Percentiles rank a stretch among this genome's conserved stretches.
phyloP scores from a whole-genome alignment of 1,284 basidiomycete species.

The Heterobasidion parviporum region DNA sequence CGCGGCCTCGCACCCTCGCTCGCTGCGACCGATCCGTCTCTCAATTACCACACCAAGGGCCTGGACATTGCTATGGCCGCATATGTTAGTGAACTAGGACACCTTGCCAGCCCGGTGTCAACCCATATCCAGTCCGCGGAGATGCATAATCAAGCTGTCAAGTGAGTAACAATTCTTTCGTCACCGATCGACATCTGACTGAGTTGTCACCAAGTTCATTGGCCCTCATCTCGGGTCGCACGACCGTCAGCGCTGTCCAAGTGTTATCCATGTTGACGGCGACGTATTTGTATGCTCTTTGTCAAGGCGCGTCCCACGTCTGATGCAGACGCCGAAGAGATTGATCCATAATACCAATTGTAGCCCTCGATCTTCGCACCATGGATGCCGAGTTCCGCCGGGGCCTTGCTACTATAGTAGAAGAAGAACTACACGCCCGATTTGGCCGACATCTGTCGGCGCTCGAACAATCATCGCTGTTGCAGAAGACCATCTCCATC shows the following conservation, averaged over 20 bases:
- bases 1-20: slow-evolving; percentile 75
- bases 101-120: slow-evolving; percentile 76
- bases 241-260: slow-evolving; percentile 69
- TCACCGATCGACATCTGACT: neutral
- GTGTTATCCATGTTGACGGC: slow-evolving; percentile 68
- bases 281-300: slow-evolving; percentile 69
- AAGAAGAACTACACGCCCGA: slow-evolving; percentile 38
- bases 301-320: slow-evolving; percentile 42
- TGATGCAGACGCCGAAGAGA: neutral
- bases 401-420: slow-evolving; percentile 39
- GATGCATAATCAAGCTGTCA: slow-evolving; percentile 84
- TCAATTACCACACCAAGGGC: slow-evolving; percentile 82
- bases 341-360: neutral
- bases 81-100: slow-evolving; percentile 76
- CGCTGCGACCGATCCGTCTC: slow-evolving; percentile 74
- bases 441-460: slow-evolving; percentile 35
- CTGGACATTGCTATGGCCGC: slow-evolving; percentile 80
- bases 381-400: slow-evolving; percentile 56
- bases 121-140: slow-evolving; percentile 82
- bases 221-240: slow-evolving; percentile 73
- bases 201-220: slow-evolving; percentile 46
- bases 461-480: slow-evolving; percentile 23
- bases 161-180: slow-evolving; percentile 35
- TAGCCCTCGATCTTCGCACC: slow-evolving; percentile 72
- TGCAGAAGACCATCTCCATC: slow-evolving; percentile 26